Evolutionary conservation across 768 basidiomycete genomes (phyloP), one percentile per base, ranked within the genome.

Genomic region (Hemileccinum impolitum): DNA sequence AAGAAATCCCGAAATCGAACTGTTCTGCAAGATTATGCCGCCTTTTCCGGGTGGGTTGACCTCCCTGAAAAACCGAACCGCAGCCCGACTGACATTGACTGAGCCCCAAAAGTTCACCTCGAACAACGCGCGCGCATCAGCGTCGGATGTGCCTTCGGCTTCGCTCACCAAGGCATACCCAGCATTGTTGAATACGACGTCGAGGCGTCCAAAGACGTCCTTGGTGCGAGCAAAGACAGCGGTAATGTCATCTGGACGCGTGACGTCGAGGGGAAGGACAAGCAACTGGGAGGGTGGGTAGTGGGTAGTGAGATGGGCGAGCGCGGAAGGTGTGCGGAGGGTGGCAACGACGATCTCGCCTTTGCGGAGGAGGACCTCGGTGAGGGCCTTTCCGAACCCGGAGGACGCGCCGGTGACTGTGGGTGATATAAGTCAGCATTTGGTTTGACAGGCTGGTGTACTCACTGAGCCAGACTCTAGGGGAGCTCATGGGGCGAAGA

Each of bases 121-220:
- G 43, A 74, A 71, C 50, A 68, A 14, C 4, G 52, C 47, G 4
- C 70, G 59, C 4, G 70, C 71, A 1, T 60, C 57, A 0, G 52
- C 55, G 6, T 67, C 64, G 3, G 66, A 52, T 12, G 23, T 23
- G 23, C 23, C 23, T 55, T 75, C 75, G 21, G 68, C 56, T 38
- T 74, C 70, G 7, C 60, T 62, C 1, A 67, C 25, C 8, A 68
- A 36, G 23, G 39, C 55, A 23, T 57, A 62, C 32, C 54, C 62
- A 47, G 75, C 74, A 53, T 77, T 78, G 59, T 69, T 74, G 59
- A 70, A 70, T 4, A 76, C 74, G 41, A 75, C 70, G 48, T 76
- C 75, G 23, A 75, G 58, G 13, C 70, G 52, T 3, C 71, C 70
- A 56, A 75, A 75, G 6, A 52, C 51, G 11, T 61, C 57, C 32